Evolutionary conservation across 2,329 filamentous ascomycete species (phyloP).

Genomic region (Plenodomus tracheiphilus): DNA sequence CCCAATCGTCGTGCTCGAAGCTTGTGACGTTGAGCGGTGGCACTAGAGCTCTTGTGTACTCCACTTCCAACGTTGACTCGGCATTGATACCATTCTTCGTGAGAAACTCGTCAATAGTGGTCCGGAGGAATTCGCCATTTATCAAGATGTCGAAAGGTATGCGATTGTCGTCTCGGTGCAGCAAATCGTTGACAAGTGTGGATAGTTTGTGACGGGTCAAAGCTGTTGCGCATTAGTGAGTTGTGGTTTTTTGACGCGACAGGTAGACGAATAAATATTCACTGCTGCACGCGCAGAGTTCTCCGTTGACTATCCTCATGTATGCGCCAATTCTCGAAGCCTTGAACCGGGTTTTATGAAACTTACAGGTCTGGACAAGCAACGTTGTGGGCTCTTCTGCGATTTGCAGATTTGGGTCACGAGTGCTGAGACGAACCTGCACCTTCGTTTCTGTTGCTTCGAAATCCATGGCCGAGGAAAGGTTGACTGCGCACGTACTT

Average conservation of each 20-base stretch:
- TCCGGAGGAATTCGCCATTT: slow-evolving; percentile 88
- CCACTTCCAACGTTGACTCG: slow-evolving; percentile 82
- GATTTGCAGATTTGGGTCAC: slow-evolving; percentile 37
- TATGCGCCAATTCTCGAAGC: not conserved
- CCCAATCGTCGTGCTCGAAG: slow-evolving; percentile 98
- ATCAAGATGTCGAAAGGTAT: slow-evolving; percentile 93
- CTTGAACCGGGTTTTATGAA: not conserved
- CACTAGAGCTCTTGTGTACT: slow-evolving; percentile 90
- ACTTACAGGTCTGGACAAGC: slow-evolving; percentile 40
- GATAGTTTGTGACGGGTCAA: slow-evolving; percentile 53
- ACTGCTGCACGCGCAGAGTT: not conserved
- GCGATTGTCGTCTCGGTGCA: slow-evolving; percentile 61
- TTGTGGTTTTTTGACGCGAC: too few relatives aligned
- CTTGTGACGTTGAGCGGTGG: slow-evolving; percentile 87
- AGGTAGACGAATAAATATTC: not conserved
- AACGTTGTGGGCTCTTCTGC: slow-evolving; percentile 37
- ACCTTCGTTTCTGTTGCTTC: slow-evolving; percentile 35
- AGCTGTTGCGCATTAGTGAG: slow-evolving; percentile 23
- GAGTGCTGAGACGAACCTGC: slow-evolving; percentile 42
- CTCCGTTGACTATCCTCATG: not conserved
- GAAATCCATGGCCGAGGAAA: slow-evolving; percentile 25
- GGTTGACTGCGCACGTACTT: not conserved
- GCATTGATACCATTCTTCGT: slow-evolving; percentile 82
- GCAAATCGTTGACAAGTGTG: slow-evolving; percentile 64
- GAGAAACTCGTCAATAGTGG: slow-evolving; percentile 89